Evolutionary conservation across 768 basidiomycete species (phyloP).

Genomic region (Tulasnella sp.): DNA sequence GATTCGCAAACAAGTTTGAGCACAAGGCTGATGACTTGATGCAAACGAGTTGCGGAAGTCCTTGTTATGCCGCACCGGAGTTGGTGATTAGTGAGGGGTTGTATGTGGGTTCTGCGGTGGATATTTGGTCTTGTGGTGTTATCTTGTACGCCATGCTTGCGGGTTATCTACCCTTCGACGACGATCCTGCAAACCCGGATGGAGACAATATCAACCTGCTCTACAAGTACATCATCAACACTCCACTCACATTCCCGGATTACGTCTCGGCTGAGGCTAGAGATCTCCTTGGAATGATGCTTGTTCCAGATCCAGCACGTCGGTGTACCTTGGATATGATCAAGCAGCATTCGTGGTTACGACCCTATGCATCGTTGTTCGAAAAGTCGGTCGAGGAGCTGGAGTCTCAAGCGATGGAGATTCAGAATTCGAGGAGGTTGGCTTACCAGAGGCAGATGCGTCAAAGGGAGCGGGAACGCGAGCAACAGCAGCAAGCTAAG

Average conservation of each 20-base stretch:
- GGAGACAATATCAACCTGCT: constrained; percentile 98
- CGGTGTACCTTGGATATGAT: constrained; percentile 65
- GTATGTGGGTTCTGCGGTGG: constrained; percentile 94
- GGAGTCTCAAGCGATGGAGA: constrained; percentile 67
- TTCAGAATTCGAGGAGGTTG: constrained; percentile 70
- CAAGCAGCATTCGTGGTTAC: constrained; percentile 83
- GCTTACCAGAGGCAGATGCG: constrained; percentile 73
- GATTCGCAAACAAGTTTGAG: constrained; percentile 96
- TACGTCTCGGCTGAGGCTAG: constrained; percentile 77
- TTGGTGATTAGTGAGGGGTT: constrained; percentile 94
- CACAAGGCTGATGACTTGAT: constrained; percentile 87
- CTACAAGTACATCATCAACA: constrained; percentile 98
- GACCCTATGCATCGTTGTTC: constrained; percentile 50
- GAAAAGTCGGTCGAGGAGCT: constrained; percentile 60
- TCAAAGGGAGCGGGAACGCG: constrained; percentile 19
- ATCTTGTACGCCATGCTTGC: constrained; percentile 96
- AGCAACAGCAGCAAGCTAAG: constrained; percentile 19
- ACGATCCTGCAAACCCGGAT: constrained; percentile 95
- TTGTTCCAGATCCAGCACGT: constrained; percentile 77
- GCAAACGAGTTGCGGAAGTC: constrained; percentile 95
- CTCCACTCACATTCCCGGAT: constrained; percentile 92
- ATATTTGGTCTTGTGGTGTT: constrained; percentile 95
- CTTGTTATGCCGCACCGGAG: constrained; percentile 97
- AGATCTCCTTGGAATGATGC: constrained; percentile 78
- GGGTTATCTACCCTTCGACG: constrained; percentile 97